phyloP scores from a whole-genome alignment of 2,329 filamentous ascomycete genomes.

The Phoma sp. region DNA sequence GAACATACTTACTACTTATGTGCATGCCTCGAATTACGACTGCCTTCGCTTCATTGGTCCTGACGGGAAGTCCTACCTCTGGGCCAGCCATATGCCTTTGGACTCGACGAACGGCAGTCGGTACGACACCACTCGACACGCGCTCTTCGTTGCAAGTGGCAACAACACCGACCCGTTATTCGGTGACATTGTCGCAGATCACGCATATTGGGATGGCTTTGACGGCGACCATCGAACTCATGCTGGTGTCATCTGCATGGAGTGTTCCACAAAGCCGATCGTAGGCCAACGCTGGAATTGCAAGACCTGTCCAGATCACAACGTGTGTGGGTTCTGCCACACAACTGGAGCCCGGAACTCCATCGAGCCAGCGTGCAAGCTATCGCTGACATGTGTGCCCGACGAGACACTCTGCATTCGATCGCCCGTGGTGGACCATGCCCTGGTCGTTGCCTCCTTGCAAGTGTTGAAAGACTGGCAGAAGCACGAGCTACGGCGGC shows the following conservation, averaged over 20 bases:
- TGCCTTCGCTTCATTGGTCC: slow-evolving; percentile 38
- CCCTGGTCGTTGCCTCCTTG: slow-evolving; percentile 38
- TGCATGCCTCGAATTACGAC: slow-evolving; percentile 42
- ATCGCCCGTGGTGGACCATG: slow-evolving; percentile 28
- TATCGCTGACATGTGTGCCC: slow-evolving; percentile 32
- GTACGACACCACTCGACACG: slow-evolving; percentile 42
- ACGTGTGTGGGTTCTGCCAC: slow-evolving; percentile 33
- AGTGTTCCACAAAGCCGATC: slow-evolving; percentile 30
- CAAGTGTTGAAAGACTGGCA: slow-evolving; percentile 46
- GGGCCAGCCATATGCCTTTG: slow-evolving; percentile 38
- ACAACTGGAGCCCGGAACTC: slow-evolving; percentile 4
- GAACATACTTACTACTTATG: slow-evolving; percentile 36
- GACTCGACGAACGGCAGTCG: slow-evolving; percentile 30
- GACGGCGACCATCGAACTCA: slow-evolving; percentile 23
- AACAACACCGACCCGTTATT: slow-evolving; percentile 37
- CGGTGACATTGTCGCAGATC: slow-evolving; percentile 44
- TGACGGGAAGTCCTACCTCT: slow-evolving; percentile 37
- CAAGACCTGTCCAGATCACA: slow-evolving; percentile 31
- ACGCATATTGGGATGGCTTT: slow-evolving; percentile 43
- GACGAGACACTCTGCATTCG: slow-evolving; percentile 41
- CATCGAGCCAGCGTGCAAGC: slow-evolving; percentile 24
- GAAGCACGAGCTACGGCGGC: slow-evolving; percentile 28
- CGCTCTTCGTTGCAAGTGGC: slow-evolving; percentile 34
- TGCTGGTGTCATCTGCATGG: slow-evolving; percentile 21
- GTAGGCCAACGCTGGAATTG: slow-evolving; percentile 37